Conservation (phyloP, 805 yeast genomes). For the Metschnikowia corniflorae region DNA sequence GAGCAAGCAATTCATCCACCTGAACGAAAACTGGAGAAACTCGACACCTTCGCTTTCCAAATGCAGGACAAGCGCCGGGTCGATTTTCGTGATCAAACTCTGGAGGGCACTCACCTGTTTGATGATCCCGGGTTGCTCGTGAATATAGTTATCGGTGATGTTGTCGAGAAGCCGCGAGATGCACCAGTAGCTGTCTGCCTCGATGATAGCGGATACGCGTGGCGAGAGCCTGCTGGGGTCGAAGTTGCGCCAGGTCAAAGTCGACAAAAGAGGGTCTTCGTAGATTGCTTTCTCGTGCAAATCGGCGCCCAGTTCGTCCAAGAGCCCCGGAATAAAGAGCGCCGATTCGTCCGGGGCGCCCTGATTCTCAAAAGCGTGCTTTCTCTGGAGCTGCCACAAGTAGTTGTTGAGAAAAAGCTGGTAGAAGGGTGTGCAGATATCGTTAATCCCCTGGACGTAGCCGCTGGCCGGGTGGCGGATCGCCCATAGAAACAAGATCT, state of each 20-base stretch:
- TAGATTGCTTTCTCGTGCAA: slow-evolving; percentile 24
- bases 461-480: slow-evolving; percentile 97
- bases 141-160: slow-evolving; percentile 94
- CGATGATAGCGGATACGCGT: slow-evolving; percentile 64
- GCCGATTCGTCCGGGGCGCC: slow-evolving; percentile 22
- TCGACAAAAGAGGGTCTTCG: slow-evolving; percentile 23
- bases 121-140: slow-evolving; percentile 96
- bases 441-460: slow-evolving; percentile 96
- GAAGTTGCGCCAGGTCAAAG: slow-evolving; percentile 46
- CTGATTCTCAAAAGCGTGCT: slow-evolving; percentile 8
- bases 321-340: slow-evolving; percentile 34
- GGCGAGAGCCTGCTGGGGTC: slow-evolving; percentile 61
- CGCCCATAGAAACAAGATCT: slow-evolving; percentile 89
- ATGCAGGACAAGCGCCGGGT: slow-evolving; percentile 67
- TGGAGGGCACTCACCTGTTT: slow-evolving; percentile 82
- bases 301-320: slow-evolving; percentile 25
- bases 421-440: slow-evolving; percentile 86
- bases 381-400: slow-evolving; percentile 39
- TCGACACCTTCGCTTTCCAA: slow-evolving; percentile 81
- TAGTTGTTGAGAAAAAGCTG: slow-evolving; percentile 80
- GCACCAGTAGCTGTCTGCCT: slow-evolving; percentile 98
- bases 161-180: slow-evolving; percentile 86
- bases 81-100: slow-evolving; percentile 77
- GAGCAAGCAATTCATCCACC: slow-evolving; percentile 98
- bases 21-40: slow-evolving; percentile 89